Conservation (phyloP, 2,329 filamentous ascomycete genomes). For the Zymoseptoria tritici region DNA sequence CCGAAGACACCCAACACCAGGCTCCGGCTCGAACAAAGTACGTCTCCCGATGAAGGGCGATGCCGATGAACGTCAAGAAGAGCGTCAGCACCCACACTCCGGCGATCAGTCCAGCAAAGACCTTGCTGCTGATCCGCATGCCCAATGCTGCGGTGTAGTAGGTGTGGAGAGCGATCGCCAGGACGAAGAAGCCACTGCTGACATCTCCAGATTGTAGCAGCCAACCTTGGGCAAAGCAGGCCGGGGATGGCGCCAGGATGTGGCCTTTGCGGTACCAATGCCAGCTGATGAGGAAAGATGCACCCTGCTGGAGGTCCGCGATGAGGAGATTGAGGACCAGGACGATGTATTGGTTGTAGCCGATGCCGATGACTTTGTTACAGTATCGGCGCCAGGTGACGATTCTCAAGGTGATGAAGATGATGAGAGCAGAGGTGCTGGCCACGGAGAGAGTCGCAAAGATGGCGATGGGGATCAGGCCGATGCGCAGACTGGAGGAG, state of each 20-base stretch:
- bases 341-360: conserved; percentile 58
- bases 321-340: conserved; percentile 63
- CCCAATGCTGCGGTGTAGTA: conserved; percentile 55
- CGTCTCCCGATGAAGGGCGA: conserved; percentile 35
- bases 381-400: conserved; percentile 25
- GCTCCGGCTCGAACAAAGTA: conserved; percentile 59
- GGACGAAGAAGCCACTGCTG: conserved; percentile 59
- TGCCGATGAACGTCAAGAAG: conserved; percentile 47
- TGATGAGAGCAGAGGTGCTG: conserved; percentile 22
- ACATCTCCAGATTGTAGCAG: conserved; percentile 61
- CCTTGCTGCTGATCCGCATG: conserved; percentile 44
- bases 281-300: conserved; percentile 57
- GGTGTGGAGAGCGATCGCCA: conserved; percentile 58
- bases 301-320: conserved; percentile 59
- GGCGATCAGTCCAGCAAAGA: conserved; percentile 45
- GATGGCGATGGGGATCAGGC: conserved; percentile 25
- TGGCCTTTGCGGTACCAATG: conserved; percentile 50
- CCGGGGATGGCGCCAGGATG: conserved; percentile 46
- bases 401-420: conserved; percentile 26
- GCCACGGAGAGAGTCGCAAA: conserved; percentile 26
- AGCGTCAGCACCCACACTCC: conserved; percentile 54
- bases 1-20: conserved; percentile 60
- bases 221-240: conserved; percentile 61
- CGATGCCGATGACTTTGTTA: conserved; percentile 18
- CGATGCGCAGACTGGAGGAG: conserved; percentile 14